These are phyloP conservation scores for Drosera capensis DNA, from an alignment of 148 eudicot species.

Conservation along the genomic window DNA sequence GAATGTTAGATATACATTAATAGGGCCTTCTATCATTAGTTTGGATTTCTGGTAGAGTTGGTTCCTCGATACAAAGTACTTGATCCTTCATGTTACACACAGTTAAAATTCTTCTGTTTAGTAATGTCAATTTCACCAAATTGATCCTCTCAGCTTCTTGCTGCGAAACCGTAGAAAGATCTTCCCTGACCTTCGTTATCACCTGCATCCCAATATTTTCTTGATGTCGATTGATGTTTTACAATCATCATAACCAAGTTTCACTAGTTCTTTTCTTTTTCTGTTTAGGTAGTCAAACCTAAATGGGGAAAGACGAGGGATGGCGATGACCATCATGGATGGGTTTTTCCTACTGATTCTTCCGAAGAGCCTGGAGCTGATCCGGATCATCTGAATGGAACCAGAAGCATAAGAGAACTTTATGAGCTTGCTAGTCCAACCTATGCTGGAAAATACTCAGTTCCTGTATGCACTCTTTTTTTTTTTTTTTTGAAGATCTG, in stretches of 20 bases:
- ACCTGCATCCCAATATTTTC: too few species aligned
- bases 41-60: too few species aligned
- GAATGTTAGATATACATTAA: too few species aligned
- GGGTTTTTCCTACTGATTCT: slow-evolving; percentile 68
- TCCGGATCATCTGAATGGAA: slow-evolving; percentile 52
- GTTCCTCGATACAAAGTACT: too few species aligned
- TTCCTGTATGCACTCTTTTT: slow-evolving; percentile 85
- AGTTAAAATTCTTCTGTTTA: too few species aligned
- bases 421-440: slow-evolving; percentile 77
- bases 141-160: too few species aligned
- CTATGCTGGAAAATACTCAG: slow-evolving; percentile 64
- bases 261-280: slow-evolving; percentile 3
- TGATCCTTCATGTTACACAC: too few species aligned
- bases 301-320: slow-evolving; percentile 72
- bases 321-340: slow-evolving; percentile 73
- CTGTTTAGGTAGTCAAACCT: slow-evolving; percentile 55
- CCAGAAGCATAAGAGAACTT: slow-evolving; percentile 51
- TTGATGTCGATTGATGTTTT: too few species aligned
- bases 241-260: neutral
- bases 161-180: too few species aligned
- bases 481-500: neutral
- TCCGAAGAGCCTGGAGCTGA: slow-evolving; percentile 61
- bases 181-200: too few species aligned
- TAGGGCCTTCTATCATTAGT: too few species aligned
- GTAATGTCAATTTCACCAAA: too few species aligned